Base-by-base conservation (phyloP, 306 rosid species). In the Sophora flavescens region DNA sequence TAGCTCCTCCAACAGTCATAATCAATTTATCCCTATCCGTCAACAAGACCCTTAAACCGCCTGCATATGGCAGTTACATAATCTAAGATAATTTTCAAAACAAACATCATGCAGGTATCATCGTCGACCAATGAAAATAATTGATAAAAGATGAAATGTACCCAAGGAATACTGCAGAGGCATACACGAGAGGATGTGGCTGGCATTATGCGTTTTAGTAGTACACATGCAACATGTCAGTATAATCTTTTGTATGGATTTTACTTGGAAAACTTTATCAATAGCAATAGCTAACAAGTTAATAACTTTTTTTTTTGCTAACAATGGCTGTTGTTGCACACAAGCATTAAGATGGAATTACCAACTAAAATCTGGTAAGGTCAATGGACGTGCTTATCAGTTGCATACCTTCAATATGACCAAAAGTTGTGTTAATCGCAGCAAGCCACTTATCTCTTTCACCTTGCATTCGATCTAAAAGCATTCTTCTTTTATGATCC, bases 401-500 rank as follows among this genome's bases (percentile, higher is more conserved):
- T 51, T 69, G 63, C 73, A 63, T 79, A 93, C 99, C 99, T 93
- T 96, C 99, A 77, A 96, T 87, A 78, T 96, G 99, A 86, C 97
- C 58, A 78, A 96, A 92, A 76, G 98, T 82, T 64, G 99, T 81
- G 80, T 93, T 91, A 57, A 96, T 96, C 66, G 99, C 99, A 70
- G 99, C 97, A 77, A 96, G 93, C 99, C 98, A 96, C 86, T 96
- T 96, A 76, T 96, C 98, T 63, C 82, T 91, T 90, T 96, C 98
- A 54, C 98, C 99, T 45, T 86, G 93, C 75, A 96, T 73, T 60
- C 88, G 86, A 64, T 96, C 99, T 42, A 87, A 56, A 42, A 96
- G 96, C 98, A 91, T 87, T 85, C 97, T 88, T 83, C 97, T 82
- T 64, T 89, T 96, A 70, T 91, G 96, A 62, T 96, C 98, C 86